A percentile compares a stretch with the other conserved stretches of the same genome.
phyloP scores from a whole-genome alignment of 306 rosid species.

The Dalbergia cultrata region DNA sequence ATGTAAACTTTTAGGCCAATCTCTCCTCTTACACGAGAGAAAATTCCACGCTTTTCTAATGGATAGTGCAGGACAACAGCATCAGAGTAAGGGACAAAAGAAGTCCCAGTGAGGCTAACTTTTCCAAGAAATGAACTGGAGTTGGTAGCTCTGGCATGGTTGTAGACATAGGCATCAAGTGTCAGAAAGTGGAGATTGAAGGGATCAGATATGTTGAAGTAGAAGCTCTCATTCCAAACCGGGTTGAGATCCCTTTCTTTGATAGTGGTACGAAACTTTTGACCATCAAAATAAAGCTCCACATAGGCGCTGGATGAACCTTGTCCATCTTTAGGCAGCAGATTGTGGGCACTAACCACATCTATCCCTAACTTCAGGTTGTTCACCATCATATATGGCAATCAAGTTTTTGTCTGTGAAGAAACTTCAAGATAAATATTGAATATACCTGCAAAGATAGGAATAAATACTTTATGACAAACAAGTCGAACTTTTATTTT shows the following conservation, averaged over 20 bases:
- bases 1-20: constrained; percentile 78
- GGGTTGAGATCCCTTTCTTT: constrained; percentile 85
- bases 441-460: constrained; percentile 46
- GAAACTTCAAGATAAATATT: constrained; percentile 26
- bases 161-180: constrained; percentile 74
- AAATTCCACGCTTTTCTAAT: constrained; percentile 73
- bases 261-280: constrained; percentile 71
- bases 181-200: constrained; percentile 70
- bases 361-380: constrained; percentile 87
- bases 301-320: constrained; percentile 83
- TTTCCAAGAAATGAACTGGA: constrained; percentile 78
- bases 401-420: constrained; percentile 23
- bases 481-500: constrained; percentile 14
- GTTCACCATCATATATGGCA: constrained; percentile 50
- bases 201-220: constrained; percentile 87
- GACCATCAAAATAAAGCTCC: constrained; percentile 85
- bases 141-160: constrained; percentile 59
- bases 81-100: constrained; percentile 83
- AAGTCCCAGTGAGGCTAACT: constrained; percentile 73
- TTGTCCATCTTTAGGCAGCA: constrained; percentile 82
- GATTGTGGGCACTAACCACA: constrained; percentile 84
- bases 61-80: constrained; percentile 90
- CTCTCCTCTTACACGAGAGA: constrained; percentile 88
- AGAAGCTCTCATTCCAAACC: constrained; percentile 86
- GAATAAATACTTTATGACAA: constrained; percentile 25